These are phyloP conservation scores for Hemisphaericaspora xylanilytica DNA, from an alignment of 1,139 yeast genomes.

Conservation along the genomic window DNA sequence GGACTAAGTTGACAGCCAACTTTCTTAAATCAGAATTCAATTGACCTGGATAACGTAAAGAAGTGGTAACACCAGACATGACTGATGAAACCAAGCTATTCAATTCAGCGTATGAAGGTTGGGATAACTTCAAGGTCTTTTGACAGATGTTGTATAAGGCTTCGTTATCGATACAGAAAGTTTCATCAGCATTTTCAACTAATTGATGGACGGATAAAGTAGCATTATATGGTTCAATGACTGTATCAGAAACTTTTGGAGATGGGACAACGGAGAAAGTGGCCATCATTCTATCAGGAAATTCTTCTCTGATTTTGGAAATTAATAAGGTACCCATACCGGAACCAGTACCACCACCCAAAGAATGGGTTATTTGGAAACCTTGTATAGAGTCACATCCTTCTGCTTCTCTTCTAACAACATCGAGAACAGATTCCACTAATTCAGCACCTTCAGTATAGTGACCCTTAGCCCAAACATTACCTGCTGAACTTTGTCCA, in stretches of 20 bases:
- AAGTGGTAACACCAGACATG: constrained; percentile 89
- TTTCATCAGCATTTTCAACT: constrained; percentile 86
- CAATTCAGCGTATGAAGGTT: constrained; percentile 75
- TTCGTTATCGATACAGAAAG: constrained; percentile 92
- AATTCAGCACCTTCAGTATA: constrained; percentile 95
- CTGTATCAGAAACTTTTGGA: constrained; percentile 88
- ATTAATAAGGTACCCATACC: constrained; percentile 90
- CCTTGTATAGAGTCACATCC: constrained; percentile 91
- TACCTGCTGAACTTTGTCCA: constrained; percentile 92
- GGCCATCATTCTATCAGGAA: constrained; percentile 94
- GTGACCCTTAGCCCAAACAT: constrained; percentile 96
- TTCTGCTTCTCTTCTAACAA: constrained; percentile 90
- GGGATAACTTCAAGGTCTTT: constrained; percentile 74
- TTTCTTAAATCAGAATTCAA: constrained; percentile 88
- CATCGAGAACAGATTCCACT: constrained; percentile 85
- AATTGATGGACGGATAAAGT: constrained; percentile 89
- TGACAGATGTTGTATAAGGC: constrained; percentile 88
- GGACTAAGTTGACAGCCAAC: constrained; percentile 88
- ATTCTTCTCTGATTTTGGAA: constrained; percentile 81
- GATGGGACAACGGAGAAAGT: constrained; percentile 92
- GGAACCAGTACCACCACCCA: constrained; percentile 97
- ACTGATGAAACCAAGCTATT: constrained; percentile 82
- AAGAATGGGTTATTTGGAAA: constrained; percentile 88
- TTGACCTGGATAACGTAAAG: constrained; percentile 92
- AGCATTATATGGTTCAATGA: constrained; percentile 92